Evolutionary conservation across 108 stramenopile genomes (phyloP).

Genomic region (Discostella stelligeroides): DNA sequence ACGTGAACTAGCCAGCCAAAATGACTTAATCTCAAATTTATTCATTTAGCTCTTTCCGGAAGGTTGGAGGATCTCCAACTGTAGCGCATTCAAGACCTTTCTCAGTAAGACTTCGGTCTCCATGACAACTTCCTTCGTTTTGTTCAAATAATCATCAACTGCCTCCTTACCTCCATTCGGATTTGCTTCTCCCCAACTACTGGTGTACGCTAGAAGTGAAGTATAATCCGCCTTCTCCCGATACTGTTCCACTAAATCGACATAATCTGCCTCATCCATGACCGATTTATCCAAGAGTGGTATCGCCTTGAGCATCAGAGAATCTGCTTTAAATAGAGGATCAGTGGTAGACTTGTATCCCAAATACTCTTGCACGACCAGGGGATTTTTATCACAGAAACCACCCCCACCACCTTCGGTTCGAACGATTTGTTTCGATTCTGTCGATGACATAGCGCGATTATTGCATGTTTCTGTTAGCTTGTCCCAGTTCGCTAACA

Average conservation of each 20-base stretch:
- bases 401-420: slow-evolving; percentile 77
- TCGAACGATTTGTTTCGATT: slow-evolving; percentile 68
- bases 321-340: slow-evolving; percentile 76
- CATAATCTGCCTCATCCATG: slow-evolving; percentile 62
- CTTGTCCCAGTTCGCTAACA: slow-evolving; percentile 72
- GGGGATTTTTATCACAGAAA: slow-evolving; percentile 69
- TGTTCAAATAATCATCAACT: slow-evolving; percentile 78
- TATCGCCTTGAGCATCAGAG: slow-evolving; percentile 68
- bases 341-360: slow-evolving; percentile 63
- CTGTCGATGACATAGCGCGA: slow-evolving; percentile 55
- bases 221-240: slow-evolving; percentile 75
- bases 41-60: slow-evolving; percentile 39
- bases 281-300: slow-evolving; percentile 60
- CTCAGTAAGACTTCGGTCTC: slow-evolving; percentile 66
- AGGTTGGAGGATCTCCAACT: slow-evolving; percentile 65
- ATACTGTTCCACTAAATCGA: slow-evolving; percentile 75
- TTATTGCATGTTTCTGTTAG: slow-evolving; percentile 68
- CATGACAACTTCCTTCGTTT: slow-evolving; percentile 63
- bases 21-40: too few species aligned
- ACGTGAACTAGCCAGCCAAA: too few species aligned
- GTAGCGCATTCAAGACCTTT: slow-evolving; percentile 57
- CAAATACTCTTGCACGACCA: slow-evolving; percentile 60
- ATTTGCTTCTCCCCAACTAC: slow-evolving; percentile 71
- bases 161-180: slow-evolving; percentile 81
- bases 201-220: slow-evolving; percentile 60